Base-by-base conservation (phyloP, 768 basidiomycete genomes). In the Mycena vulgaris region DNA sequence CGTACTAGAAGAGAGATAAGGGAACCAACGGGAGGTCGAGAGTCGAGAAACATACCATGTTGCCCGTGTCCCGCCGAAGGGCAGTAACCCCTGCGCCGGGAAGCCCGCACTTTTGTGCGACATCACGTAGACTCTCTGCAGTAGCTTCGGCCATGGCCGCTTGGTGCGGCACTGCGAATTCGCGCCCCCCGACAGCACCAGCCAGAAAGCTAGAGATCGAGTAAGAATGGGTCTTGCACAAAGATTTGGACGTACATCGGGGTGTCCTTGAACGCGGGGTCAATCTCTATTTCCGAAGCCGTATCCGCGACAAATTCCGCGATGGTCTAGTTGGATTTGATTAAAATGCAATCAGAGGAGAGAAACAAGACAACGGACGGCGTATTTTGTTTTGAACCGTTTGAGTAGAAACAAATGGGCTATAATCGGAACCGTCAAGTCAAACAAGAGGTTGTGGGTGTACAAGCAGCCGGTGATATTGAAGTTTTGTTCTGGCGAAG, bases 361-460 rank as follows among this genome's bases (percentile, higher is more conserved):
- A 23, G 7, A 2, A 31, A 48, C 2, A 31, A 48, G 25, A 49
- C 14, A n/a, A 35, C 27, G 47, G 4, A 62, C 60, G 11, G 37
- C 17, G 28, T 49, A 62, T 16, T 49, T 23, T 19, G 35, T 62
- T 39, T 62, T 27, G 33, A 62, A 62, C 2, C 5, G 14, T 1
- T 28, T 19, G 3, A 23, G 6, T 2, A 51, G 23, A 9, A 25
- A 51, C 2, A 62, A 19, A 30, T 62, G 48, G 1, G 47, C 33
- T 23, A 62, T 35, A 6, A 51, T 25, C 1, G 21, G 8, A 2
- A 30, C 1, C 13, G 48, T 49, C 0, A 27, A 5, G 35, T 62
- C 60, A 14, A 62, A 62, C 7, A 37, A 16, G 4, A 30, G 27
- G 48, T 62, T 62, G 23, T 62, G 60, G 2, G 60, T 31, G 23